A percentile compares a stretch with the other conserved stretches of the same genome.
phyloP scores from a whole-genome alignment of 441 rosid species.

The Syzygium malaccense region DNA sequence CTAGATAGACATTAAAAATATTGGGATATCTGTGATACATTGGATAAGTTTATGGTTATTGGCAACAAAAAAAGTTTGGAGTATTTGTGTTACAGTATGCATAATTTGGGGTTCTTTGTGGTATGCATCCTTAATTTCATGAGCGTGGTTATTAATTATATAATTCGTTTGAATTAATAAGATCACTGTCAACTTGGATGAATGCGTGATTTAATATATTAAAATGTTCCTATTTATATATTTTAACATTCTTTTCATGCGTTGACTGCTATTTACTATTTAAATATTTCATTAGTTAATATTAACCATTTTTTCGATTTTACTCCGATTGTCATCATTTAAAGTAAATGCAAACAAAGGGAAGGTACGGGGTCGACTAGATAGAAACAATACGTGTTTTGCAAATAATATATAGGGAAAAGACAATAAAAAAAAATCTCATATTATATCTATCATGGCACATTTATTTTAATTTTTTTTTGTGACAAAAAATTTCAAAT shows the following conservation, averaged over 20 bases:
- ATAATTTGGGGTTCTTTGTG: no score
- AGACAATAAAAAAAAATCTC: no score
- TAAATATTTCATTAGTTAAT: neutral
- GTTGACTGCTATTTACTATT: neutral
- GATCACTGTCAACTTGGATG: neutral
- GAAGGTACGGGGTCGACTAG: neutral
- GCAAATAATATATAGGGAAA: neutral
- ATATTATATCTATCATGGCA: accelerated
- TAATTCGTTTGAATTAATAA: no score
- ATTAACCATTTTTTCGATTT: accelerated
- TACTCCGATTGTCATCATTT: neutral
- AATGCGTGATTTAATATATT: neutral
- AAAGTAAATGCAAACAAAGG: neutral
- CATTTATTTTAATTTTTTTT: no score
- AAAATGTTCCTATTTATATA: neutral
- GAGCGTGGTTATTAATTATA: no score
- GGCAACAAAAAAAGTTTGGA: no score
- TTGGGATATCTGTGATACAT: no score
- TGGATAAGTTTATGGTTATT: no score
- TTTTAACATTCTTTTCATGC: accelerated
- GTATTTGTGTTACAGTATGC: no score
- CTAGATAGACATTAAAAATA: no score
- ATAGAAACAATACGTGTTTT: neutral
- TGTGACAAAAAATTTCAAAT: no score
- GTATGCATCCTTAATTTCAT: no score